Evolutionary conservation across 306 rosid genomes (phyloP).

Genomic region (Macrotyloma uniflorum): DNA sequence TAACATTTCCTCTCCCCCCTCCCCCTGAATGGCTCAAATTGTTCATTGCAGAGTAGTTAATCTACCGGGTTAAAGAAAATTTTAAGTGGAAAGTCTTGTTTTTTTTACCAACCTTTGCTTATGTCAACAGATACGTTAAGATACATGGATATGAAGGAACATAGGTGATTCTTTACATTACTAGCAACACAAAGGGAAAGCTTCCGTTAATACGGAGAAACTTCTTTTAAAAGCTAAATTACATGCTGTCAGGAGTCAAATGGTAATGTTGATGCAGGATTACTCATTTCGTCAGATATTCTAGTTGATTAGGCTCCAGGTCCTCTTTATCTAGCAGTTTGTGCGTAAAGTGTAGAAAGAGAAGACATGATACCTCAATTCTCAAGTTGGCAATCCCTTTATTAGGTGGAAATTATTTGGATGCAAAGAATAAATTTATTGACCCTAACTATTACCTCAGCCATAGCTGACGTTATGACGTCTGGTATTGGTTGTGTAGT

Average conservation of each 20-base stretch:
- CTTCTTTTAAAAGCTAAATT: conserved; percentile 32
- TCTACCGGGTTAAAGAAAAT: background rate
- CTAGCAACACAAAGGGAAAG: background rate
- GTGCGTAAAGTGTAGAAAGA: background rate
- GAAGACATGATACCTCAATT: background rate
- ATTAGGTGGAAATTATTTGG: background rate
- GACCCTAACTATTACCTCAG: conserved; percentile 49
- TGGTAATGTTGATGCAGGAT: background rate
- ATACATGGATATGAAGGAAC: background rate
- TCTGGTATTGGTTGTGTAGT: conserved; percentile 73
- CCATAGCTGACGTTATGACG: conserved; percentile 63
- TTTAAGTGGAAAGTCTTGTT: background rate
- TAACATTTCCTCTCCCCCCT: too few relatives aligned
- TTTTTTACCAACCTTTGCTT: background rate
- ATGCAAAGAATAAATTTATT: background rate
- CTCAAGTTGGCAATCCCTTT: background rate
- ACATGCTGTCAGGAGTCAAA: background rate
- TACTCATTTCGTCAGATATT: background rate
- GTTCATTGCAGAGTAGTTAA: background rate
- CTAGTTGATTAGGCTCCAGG: background rate
- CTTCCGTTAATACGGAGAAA: background rate
- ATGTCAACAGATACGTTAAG: background rate
- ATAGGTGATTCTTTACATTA: background rate
- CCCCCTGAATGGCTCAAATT: background rate
- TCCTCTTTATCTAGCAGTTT: background rate